These are phyloP conservation scores for Phyllostachys edulis DNA, from an alignment of 176 grass and related monocot species.

Conservation along the genomic window DNA sequence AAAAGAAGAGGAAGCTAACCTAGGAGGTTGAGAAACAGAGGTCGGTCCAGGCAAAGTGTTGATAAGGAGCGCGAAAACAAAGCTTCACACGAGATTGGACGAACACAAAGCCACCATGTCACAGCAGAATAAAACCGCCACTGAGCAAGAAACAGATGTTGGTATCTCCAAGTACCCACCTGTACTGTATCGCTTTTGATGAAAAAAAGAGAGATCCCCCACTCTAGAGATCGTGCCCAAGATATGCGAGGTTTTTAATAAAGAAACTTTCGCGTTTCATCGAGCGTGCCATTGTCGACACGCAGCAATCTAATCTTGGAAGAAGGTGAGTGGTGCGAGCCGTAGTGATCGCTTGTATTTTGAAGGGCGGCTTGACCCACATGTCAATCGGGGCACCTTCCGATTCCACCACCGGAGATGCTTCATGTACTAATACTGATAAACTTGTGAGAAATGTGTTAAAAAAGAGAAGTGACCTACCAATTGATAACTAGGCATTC, in stretches of 20 bases:
- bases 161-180: background rate
- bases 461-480: background rate
- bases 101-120: background rate
- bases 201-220: background rate
- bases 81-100: background rate
- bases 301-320: no score
- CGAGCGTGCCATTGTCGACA: no score
- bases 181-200: background rate
- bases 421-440: no score
- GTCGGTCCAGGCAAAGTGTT: background rate
- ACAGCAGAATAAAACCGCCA: background rate
- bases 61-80: background rate
- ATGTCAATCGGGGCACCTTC: no score
- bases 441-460: background rate
- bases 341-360: no score
- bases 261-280: background rate
- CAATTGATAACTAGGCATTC: background rate
- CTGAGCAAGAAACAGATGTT: slow-evolving; percentile 13
- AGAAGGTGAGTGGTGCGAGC: no score
- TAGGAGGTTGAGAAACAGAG: background rate
- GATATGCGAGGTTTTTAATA: background rate
- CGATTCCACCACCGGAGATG: no score
- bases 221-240: background rate
- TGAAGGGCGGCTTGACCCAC: no score
- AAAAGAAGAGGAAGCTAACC: background rate